Evolutionary conservation across 257 asterid species (phyloP).

Genomic region (Solanum clarkiae): DNA sequence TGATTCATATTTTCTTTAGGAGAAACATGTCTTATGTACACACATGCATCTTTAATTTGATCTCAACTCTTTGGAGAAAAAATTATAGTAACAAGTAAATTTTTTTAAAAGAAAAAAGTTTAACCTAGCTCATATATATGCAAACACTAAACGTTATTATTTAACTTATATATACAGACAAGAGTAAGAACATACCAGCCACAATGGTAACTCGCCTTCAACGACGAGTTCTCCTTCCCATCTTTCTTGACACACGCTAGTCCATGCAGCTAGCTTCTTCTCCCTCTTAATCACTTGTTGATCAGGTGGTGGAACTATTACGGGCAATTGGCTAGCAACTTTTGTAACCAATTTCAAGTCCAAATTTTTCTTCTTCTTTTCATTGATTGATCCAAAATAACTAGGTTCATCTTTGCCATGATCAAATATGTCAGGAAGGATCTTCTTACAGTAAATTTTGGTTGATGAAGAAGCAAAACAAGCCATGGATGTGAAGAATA

Average conservation of each 20-base stretch:
- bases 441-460: slow-evolving; percentile 5
- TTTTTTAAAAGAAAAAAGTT: too few species aligned
- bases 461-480: slow-evolving; percentile 23
- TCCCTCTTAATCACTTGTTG: slow-evolving; percentile 5
- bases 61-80: not conserved
- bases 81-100: not conserved
- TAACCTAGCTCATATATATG: too few species aligned
- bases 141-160: not conserved
- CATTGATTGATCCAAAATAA: not conserved
- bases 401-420: slow-evolving; percentile 8
- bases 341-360: slow-evolving; percentile 10
- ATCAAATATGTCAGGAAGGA: slow-evolving; percentile 8
- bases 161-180: not conserved
- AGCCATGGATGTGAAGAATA: slow-evolving; percentile 35
- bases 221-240: slow-evolving; percentile 91
- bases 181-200: slow-evolving; percentile 42
- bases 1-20: not conserved
- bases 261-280: slow-evolving; percentile 68
- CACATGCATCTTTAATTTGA: not conserved
- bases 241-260: slow-evolving; percentile 60
- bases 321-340: slow-evolving; percentile 37
- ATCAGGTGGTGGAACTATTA: slow-evolving; percentile 11
- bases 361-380: not conserved
- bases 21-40: not conserved
- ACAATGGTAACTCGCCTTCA: slow-evolving; percentile 71